Conservation (phyloP, 352 stramenopile genomes). For the Pythium apleroticum region DNA sequence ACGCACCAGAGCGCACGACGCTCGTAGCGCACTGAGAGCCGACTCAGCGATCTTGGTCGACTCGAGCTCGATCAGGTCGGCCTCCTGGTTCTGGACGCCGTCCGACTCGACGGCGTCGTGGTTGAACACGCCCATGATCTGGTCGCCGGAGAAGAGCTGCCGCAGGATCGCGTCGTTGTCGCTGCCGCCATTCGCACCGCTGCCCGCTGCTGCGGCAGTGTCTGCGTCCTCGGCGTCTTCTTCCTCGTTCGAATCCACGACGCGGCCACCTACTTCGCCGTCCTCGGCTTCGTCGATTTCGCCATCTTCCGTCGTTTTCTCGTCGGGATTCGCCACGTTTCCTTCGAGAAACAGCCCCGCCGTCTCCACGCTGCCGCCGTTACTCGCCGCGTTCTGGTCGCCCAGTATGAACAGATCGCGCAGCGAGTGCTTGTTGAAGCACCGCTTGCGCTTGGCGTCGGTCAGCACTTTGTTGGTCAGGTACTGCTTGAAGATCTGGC, state of each 20-base stretch:
- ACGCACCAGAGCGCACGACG: conserved; percentile 72
- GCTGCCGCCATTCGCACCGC: conserved; percentile 22
- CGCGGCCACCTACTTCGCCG: conserved; percentile 17
- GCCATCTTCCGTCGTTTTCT: conserved; percentile 23
- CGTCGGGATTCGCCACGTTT: conserved; percentile 69
- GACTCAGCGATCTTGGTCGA: conserved; percentile 88
- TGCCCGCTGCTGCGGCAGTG: neutral
- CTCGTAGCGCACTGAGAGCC: conserved; percentile 74
- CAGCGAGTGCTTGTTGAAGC: conserved; percentile 97
- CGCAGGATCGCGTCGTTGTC: conserved; percentile 90
- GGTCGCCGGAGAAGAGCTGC: conserved; percentile 88
- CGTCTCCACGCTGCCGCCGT: conserved; percentile 86
- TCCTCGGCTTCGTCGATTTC: conserved; percentile 35
- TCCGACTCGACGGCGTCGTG: conserved; percentile 92
- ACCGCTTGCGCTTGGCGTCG: conserved; percentile 95
- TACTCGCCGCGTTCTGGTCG: conserved; percentile 35
- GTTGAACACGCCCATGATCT: conserved; percentile 95
- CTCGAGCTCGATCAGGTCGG: conserved; percentile 91
- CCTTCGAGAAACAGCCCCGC: conserved; percentile 90
- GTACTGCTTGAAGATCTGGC: conserved; percentile 99
- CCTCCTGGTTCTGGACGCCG: conserved; percentile 86
- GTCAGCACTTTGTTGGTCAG: conserved; percentile 96
- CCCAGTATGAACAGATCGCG: conserved; percentile 95
- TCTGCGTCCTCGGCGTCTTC: conserved; percentile 13
- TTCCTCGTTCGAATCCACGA: conserved; percentile 21